Evolutionary conservation across 371 early-diverging fungal genomes (phyloP).

Genomic region (Mycotypha africana): DNA sequence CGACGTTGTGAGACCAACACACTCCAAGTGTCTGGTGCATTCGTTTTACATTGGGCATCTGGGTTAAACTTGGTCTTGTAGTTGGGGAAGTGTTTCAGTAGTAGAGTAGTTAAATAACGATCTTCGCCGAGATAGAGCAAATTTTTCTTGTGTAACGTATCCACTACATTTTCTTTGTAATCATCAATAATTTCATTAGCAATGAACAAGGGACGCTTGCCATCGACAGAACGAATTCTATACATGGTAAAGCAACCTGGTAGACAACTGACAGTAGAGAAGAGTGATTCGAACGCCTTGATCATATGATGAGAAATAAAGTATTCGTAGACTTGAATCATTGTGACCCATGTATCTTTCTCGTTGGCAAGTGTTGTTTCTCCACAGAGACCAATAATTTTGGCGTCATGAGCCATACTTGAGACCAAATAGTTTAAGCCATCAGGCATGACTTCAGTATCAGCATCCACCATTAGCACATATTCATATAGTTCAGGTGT

Average conservation of each 20-base stretch:
- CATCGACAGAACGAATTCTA: conserved; percentile 72
- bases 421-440: conserved; percentile 55
- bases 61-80: conserved; percentile 92
- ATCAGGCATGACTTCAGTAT: conserved; percentile 59
- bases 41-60: conserved; percentile 90
- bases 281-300: conserved; percentile 76
- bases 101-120: conserved; percentile 91
- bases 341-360: conserved; percentile 79
- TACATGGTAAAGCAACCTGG: conserved; percentile 92
- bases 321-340: conserved; percentile 83
- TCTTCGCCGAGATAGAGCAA: conserved; percentile 74
- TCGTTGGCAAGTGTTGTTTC: conserved; percentile 77
- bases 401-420: conserved; percentile 64
- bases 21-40: conserved; percentile 89
- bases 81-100: conserved; percentile 95
- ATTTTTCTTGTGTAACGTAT: conserved; percentile 95
- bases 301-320: conserved; percentile 76
- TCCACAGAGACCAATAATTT: conserved; percentile 77
- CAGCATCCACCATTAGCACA: conserved; percentile 56
- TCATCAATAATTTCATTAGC: conserved; percentile 81
- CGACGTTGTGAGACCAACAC: conserved; percentile 93
- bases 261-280: conserved; percentile 79
- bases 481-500: conserved; percentile 63
- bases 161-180: conserved; percentile 88
- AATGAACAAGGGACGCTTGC: conserved; percentile 83